Evolutionary conservation across 257 asterid species (phyloP).

Genomic region (Gardenia jasminoides): DNA sequence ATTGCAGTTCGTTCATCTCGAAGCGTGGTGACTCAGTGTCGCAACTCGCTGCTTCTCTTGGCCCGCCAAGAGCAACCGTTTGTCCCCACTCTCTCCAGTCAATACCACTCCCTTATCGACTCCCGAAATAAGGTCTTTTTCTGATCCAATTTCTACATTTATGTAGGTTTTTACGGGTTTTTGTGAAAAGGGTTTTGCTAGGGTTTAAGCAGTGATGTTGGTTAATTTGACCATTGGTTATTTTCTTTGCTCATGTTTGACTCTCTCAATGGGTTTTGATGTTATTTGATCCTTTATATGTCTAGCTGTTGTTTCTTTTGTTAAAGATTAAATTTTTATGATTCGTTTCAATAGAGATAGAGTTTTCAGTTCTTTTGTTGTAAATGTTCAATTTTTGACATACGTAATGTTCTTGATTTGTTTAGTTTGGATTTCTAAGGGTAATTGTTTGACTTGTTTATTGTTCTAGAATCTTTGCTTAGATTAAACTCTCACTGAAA

Average conservation of each 20-base stretch:
- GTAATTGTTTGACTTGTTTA: not conserved
- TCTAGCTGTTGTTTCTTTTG: not conserved
- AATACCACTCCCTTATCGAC: slow-evolving; percentile 30
- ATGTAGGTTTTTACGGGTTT: not conserved
- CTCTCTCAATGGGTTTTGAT: too few relatives aligned
- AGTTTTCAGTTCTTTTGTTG: not conserved
- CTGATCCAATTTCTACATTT: not conserved
- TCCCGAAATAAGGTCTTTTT: slow-evolving; percentile 39
- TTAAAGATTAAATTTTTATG: not conserved
- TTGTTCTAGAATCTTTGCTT: not conserved
- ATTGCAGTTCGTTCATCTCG: slow-evolving; percentile 50
- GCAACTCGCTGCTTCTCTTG: slow-evolving; percentile 40
- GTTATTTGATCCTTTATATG: not conserved
- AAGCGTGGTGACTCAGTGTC: slow-evolving; percentile 37
- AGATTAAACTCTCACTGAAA: not conserved
- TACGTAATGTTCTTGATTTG: not conserved
- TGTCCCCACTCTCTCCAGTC: slow-evolving; percentile 28
- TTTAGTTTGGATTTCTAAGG: not conserved
- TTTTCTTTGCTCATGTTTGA: not conserved
- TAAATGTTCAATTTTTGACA: not conserved
- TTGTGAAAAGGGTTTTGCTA: slow-evolving; percentile 26
- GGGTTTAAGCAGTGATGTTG: slow-evolving; percentile 21
- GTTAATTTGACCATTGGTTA: not conserved
- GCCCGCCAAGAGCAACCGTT: slow-evolving; percentile 32
- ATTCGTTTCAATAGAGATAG: not conserved